Base-by-base conservation (phyloP, 148 eudicot species). In the Bassia scoparia region DNA sequence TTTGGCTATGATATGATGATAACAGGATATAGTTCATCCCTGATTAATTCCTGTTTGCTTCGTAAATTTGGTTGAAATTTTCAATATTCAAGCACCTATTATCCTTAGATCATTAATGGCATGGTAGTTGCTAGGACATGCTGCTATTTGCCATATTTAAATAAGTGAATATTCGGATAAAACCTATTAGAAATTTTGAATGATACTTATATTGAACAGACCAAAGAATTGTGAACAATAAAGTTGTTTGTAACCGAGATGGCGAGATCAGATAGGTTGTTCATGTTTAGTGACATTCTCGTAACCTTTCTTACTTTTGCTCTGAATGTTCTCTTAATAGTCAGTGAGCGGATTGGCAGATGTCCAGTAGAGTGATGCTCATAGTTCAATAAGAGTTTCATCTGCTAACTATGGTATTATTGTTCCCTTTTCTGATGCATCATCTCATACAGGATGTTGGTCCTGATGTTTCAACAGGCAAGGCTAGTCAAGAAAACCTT, bases 361-460 rank as follows among this genome's bases (percentile, higher is more conserved):
- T 21, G 21, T n/a, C 37, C 17, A 10, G 17, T 20, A 63, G 64
- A 38, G 48, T 20, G 20, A 33, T 43, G 21, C 13, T 13, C 69
- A 61, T 30, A 26, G 17, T 64, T n/a, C 43, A 13, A 16, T 49
- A 7, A 30, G 24, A 38, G 53, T 26, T 46, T 29, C 27, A 21
- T 14, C 5, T 49, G 23, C 12, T 54, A 37, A 52, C 49, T 52
- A 10, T 29, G 70, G 3, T 38, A 12, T 3, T 49, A 6, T 35
- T 20, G 34, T 43, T 61, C 31, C 41, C 54, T 38, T 29, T 46
- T 59, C 63, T 80, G 38, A 75, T 65, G 41, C 46, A 31, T 59
- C 58, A 34, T 75, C 41, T 64, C 23, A 63, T 81, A 46, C 70
- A 90, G 96, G 93, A 84, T 63, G 75, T 83, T 72, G 77, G 77